phyloP scores from a whole-genome alignment of 129 eudicot species.

The Ambrosia trifida region DNA sequence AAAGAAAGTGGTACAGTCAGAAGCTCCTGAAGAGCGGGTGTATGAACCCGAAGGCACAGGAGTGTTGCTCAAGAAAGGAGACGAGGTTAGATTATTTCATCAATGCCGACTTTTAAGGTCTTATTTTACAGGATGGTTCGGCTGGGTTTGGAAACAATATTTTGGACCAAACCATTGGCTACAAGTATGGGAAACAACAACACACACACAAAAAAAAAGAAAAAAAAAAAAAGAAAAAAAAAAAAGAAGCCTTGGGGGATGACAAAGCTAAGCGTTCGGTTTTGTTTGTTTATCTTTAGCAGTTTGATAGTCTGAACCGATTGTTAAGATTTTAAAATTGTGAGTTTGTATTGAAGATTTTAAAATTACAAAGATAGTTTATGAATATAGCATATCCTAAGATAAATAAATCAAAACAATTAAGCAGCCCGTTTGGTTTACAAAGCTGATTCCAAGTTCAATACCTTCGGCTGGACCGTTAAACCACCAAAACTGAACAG shows the following conservation, averaged over 20 bases:
- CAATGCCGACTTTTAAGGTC: neutral
- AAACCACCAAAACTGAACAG: neutral
- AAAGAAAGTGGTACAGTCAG: conserved; percentile 71
- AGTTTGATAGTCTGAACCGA: neutral
- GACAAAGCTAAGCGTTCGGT: neutral
- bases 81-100: conserved; percentile 57
- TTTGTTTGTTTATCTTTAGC: neutral
- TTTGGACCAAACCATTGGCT: no score
- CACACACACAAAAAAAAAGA: no score
- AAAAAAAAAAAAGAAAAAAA: no score
- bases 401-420: neutral
- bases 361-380: neutral
- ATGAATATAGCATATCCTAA: neutral
- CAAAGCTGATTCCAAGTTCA: neutral
- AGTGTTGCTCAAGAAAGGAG: conserved; percentile 76
- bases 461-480: neutral
- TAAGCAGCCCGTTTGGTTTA: neutral
- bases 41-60: conserved; percentile 75
- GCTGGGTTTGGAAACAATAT: no score
- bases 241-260: neutral
- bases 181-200: no score
- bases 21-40: conserved; percentile 67
- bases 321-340: no score
- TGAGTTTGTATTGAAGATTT: no score
- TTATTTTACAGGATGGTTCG: neutral